Evolutionary conservation across 257 asterid genomes (phyloP), one percentile per base, ranked within the genome.

Genomic region (Buddleja alternifolia): DNA sequence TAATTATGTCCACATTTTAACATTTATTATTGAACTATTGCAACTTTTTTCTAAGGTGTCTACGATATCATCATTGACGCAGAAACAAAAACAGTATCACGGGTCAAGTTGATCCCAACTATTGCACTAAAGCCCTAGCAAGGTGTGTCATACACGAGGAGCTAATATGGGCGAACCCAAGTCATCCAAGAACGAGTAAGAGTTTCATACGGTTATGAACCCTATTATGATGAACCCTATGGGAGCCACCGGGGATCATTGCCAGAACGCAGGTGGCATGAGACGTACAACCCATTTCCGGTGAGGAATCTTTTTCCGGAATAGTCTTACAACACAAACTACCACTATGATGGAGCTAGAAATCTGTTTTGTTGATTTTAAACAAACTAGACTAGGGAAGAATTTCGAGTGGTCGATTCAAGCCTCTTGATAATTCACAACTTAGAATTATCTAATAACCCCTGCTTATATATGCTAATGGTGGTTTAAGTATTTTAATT

Each of bases 101-200:
- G 5, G 90, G 86, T 7, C 83, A 82, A 63, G 90, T 78, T 9
- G 81, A 85, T 39, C 88, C 88, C 1, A 85, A 73, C 66, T 16
- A 32, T n/a, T 73, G 84, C 2, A 17, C 83, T 4, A 52, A 32
- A 52, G 85, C 91, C 17, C 20, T 82, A 46, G 46, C 74, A 10
- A 71, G 83, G 48, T 73, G 82, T 8, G 84, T 82, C 6, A 57
- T 60, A 6, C 88, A 85, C 15, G 88, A 86, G 0, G 57, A 71
- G 48, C 37, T 82, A 8, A 41, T 50, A 46, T 69, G 78, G 77
- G 85, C 80, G 6, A 82, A 66, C 54, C 60, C 83, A 6, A 72
- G 69, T 14, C 86, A 83, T 19, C 85, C 88, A 20, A 70, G 51
- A 23, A 41, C 52, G 15, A 10, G 19, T 37, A n/a, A 20, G 20